Percentiles rank a stretch among this genome's conserved stretches.
Conservation (phyloP, 495 filamentous ascomycete genomes). For the Neurospora pannonica region DNA sequence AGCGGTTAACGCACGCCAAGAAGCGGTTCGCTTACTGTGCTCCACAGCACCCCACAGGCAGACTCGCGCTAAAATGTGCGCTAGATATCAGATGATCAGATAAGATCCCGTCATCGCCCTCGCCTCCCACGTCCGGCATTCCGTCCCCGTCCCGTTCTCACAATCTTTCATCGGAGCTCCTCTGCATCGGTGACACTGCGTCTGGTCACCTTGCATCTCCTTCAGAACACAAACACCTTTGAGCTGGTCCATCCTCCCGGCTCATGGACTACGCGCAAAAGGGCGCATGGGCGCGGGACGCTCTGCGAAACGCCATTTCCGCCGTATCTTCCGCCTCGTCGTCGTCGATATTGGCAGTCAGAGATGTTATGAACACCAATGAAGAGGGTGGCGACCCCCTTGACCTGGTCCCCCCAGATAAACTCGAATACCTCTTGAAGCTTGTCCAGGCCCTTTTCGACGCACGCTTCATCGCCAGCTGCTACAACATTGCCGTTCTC, state of each 20-base stretch:
- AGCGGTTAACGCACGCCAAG: background rate
- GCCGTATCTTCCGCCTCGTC: background rate
- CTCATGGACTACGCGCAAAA: background rate
- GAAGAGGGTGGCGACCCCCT: background rate
- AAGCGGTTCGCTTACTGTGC: background rate
- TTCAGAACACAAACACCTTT: background rate
- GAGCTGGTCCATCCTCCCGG: background rate
- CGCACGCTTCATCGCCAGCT: constrained; percentile 22
- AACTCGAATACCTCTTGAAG: constrained; percentile 22
- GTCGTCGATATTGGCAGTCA: background rate
- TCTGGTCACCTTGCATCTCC: background rate
- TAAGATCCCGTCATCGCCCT: constrained; percentile 4
- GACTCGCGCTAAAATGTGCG: background rate
- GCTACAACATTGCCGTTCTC: constrained; percentile 28
- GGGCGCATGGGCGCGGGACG: background rate
- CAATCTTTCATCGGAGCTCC: background rate
- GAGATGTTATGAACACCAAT: background rate
- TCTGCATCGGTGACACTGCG: background rate
- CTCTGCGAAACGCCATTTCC: background rate
- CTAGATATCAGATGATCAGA: constrained; percentile 11
- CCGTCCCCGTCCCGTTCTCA: background rate
- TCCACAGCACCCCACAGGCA: background rate
- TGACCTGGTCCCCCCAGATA: constrained; percentile 17
- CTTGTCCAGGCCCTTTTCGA: constrained; percentile 24
- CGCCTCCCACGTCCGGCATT: background rate